phyloP scores from a whole-genome alignment of 2,329 filamentous ascomycete genomes.

The Penicillium oxalicum region DNA sequence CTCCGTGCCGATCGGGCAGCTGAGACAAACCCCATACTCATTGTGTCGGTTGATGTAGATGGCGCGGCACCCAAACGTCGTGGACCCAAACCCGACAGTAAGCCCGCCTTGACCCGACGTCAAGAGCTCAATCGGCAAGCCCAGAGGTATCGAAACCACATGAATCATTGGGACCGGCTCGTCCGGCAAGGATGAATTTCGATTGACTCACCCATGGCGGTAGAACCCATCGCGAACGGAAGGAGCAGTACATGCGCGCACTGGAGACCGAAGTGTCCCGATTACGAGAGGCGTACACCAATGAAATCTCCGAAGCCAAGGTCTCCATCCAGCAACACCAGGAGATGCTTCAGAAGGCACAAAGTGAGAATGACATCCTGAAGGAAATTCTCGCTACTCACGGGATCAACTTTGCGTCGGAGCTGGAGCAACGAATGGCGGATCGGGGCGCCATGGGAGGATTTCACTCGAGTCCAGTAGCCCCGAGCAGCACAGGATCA shows the following conservation, averaged over 20 bases:
- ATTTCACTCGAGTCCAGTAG: constrained; percentile 38
- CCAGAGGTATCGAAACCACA: constrained; percentile 61
- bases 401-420: constrained; percentile 53
- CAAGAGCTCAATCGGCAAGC: constrained; percentile 95
- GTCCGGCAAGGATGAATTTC: no score
- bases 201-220: constrained; percentile 12
- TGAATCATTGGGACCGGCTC: no score
- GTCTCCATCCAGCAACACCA: constrained; percentile 57
- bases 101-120: constrained; percentile 82
- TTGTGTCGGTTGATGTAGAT: constrained; percentile 46
- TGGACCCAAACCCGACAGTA: constrained; percentile 93
- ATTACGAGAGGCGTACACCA: constrained; percentile 69
- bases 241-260: constrained; percentile 91
- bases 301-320: constrained; percentile 55
- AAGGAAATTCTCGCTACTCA: constrained; percentile 56
- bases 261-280: constrained; percentile 87
- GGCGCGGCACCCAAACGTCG: constrained; percentile 81
- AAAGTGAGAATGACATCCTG: constrained; percentile 74
- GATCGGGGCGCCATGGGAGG: constrained; percentile 20
- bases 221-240: constrained; percentile 93
- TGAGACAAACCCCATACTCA: constrained; percentile 1
- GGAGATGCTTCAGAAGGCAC: constrained; percentile 64
- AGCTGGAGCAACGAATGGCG: constrained; percentile 36
- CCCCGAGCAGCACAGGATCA: constrained; percentile 34
- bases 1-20: no score